Evolutionary conservation across 345 rosid species (phyloP), one percentile per base, ranked within the genome.

Genomic region (Alliaria petiolata): DNA sequence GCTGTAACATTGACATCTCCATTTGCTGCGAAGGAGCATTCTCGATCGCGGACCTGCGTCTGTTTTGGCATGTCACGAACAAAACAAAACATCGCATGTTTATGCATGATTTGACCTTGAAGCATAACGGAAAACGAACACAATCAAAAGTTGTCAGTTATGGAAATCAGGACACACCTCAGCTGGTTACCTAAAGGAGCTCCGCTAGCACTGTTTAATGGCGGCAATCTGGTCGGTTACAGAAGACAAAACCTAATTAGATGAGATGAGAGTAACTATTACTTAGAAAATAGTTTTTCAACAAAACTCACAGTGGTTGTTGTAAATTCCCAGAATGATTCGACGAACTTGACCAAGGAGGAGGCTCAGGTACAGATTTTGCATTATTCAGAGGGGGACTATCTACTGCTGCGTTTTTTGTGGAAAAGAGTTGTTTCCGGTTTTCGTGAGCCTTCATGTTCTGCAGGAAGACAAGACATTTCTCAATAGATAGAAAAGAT

Each of bases 1-100:
- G 89, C 81, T 90, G 97, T 75, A 93, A 77, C 98, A 93, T 83
- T 16, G 98, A 83, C 83, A 89, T 84, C 81, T 89, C 91, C 97
- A 90, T 84, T 16, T 86, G 88, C 59, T 84, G 82, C 22, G 95
- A 78, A 58, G 95, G 95, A 50, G 79, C 34, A 66, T 72, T 86
- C 36, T 93, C 98, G 0, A 80, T 86, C 4, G 87, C 92, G 5
- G 90, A 65, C 78, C 98, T 87, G 57, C 98, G 91, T 79, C 98
- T 93, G 81, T 59, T 66, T 61, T 62, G 62, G n/a, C n/a, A n/a
- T n/a, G n/a, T n/a, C n/a, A n/a, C n/a, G n/a, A n/a, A n/a, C n/a
- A n/a, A n/a, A n/a, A n/a, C 19, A 49, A 44, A 51, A 65, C 43
- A 43, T 17, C 26, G 54, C 5, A 4, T 19, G 47, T 62, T 71